Percentiles rank a stretch among this genome's conserved stretches.
Evolutionary conservation across 306 rosid genomes (phyloP).

Genomic region (Arachis stenosperma): DNA sequence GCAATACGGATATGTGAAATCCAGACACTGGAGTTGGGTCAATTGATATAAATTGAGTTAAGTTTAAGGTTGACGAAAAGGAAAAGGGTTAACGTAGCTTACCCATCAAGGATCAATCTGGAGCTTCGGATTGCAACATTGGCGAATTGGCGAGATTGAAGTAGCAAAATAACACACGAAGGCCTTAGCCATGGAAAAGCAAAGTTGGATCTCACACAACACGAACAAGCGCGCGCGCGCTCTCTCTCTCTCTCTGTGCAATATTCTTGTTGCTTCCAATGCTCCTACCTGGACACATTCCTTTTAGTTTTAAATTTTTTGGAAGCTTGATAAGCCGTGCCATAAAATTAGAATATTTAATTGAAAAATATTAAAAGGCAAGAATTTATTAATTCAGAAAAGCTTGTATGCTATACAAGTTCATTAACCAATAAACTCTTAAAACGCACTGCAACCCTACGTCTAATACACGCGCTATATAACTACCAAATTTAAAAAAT

Average conservation of each 20-base stretch:
- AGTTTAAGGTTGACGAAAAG: constrained; percentile 4
- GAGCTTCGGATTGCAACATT: constrained; percentile 58
- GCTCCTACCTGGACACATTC: constrained; percentile 42
- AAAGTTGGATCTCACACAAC: constrained; percentile 40
- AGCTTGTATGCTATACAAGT: no score
- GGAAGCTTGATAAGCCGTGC: no score
- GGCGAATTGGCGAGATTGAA: constrained; percentile 64
- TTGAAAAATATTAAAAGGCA: no score
- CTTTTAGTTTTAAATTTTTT: not conserved
- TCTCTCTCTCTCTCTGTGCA: constrained; percentile 27
- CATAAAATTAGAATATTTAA: no score
- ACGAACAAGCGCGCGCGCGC: not conserved
- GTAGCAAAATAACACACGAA: constrained; percentile 47
- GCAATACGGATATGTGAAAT: constrained; percentile 24
- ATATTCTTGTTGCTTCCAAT: constrained; percentile 26
- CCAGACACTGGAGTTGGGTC: constrained; percentile 35
- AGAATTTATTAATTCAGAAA: no score
- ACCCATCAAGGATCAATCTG: constrained; percentile 51
- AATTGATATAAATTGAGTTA: constrained; percentile 33
- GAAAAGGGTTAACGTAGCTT: constrained; percentile 45
- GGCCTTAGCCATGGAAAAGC: constrained; percentile 24
- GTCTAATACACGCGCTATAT: no score
- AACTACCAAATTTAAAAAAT: no score
- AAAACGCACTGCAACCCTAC: no score
- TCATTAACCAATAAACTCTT: no score